Conservation (phyloP, 2,329 filamentous ascomycete genomes). For the Colletotrichum costaricense region DNA sequence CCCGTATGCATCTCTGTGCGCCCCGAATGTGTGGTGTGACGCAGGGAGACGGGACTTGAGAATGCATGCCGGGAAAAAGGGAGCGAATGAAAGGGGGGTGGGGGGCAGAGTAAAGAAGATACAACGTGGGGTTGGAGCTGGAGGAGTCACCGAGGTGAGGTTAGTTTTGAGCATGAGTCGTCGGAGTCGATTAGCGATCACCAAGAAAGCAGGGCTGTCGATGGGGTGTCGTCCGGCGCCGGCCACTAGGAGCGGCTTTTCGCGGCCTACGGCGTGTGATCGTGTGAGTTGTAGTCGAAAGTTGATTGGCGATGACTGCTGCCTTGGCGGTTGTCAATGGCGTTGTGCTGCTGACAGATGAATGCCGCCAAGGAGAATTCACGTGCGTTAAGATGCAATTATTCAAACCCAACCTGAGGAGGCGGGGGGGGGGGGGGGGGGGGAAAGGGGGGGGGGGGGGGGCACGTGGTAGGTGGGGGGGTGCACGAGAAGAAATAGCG, state of each 20-base stretch:
- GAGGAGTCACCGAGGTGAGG: not conserved
- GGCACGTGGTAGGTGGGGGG: too few relatives aligned
- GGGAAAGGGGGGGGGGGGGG: too few relatives aligned
- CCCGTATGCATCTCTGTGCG: conserved; percentile 28
- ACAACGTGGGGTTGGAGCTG: not conserved
- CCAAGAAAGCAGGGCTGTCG: conserved; percentile 23
- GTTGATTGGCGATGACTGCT: not conserved
- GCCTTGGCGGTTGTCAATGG: conserved; percentile 26
- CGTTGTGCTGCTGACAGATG: conserved; percentile 1
- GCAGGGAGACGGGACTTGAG: conserved; percentile 9
- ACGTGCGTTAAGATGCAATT: not conserved
- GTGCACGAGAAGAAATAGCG: too few relatives aligned
- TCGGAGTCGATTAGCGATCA: conserved; percentile 15
- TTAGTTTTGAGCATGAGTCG: not conserved
- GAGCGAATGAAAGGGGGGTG: not conserved
- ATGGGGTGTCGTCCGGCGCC: conserved; percentile 3
- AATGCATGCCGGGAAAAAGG: not conserved
- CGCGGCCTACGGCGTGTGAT: conserved; percentile 19
- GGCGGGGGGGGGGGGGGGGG: too few relatives aligned
- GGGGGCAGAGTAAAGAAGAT: not conserved
- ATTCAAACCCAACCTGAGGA: not conserved
- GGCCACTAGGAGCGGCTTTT: conserved; percentile 32
- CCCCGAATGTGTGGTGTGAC: conserved; percentile 22
- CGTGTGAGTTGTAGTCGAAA: not conserved
- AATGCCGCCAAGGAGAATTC: not conserved